These are phyloP conservation scores for Lentinula raphanica DNA, from an alignment of 768 basidiomycete genomes.

Conservation along the genomic window DNA sequence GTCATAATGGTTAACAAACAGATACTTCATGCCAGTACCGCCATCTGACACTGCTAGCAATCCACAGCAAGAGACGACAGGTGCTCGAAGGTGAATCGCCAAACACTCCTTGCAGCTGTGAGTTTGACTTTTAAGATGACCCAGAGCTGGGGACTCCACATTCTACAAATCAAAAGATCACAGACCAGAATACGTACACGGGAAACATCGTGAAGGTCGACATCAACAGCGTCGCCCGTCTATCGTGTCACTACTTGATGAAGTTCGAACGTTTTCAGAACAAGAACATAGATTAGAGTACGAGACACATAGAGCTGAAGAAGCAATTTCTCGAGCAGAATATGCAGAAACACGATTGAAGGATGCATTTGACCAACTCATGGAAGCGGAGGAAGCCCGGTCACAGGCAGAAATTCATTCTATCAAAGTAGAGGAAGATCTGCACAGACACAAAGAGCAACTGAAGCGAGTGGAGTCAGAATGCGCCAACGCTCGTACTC, in stretches of 20 bases:
- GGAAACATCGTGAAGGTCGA: background rate
- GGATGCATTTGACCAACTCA: constrained; percentile 33
- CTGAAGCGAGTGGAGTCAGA: constrained; percentile 44
- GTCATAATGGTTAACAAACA: background rate
- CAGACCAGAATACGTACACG: background rate
- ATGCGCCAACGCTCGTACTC: constrained; percentile 27
- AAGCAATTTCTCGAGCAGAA: constrained; percentile 45
- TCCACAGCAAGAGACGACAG: background rate
- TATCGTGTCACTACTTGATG: background rate
- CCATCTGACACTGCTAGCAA: background rate
- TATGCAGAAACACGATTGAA: constrained; percentile 44
- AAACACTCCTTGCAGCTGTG: background rate
- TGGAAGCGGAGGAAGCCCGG: constrained; percentile 36
- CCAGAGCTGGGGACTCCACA: background rate
- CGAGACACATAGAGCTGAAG: constrained; percentile 51
- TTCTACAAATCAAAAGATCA: background rate
- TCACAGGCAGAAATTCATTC: constrained; percentile 28
- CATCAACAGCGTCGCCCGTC: background rate
- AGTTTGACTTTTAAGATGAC: background rate
- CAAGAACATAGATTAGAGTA: constrained; percentile 43
- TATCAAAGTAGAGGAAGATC: constrained; percentile 31
- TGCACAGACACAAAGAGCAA: constrained; percentile 40
- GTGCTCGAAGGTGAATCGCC: background rate
- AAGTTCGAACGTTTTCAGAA: background rate
- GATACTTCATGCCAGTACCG: background rate